Evolutionary conservation across 169 alveolate genomes (phyloP), one percentile per base, ranked within the genome.

Genomic region (Plasmodium inui): DNA sequence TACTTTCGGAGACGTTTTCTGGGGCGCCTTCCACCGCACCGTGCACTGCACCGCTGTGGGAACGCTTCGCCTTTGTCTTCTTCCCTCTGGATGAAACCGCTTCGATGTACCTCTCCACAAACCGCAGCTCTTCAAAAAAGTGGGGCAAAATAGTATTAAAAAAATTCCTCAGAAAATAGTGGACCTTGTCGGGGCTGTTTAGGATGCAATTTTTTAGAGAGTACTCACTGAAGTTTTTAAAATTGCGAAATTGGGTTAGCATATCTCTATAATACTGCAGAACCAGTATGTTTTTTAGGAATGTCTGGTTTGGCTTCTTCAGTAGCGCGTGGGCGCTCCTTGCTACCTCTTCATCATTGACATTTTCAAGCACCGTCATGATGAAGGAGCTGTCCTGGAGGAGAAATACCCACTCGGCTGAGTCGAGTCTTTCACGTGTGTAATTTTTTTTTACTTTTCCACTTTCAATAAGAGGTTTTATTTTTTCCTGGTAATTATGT

Each of bases 231-330:
- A 81, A 91, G 61, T 81, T 91, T 37, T 46, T 80, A 91, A 91
- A 91, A 81, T 82, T 72, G 70, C 92, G 9, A 81, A 19, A 91
- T 14, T n/a, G 22, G 34, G 67, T 78, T 91, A 91, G 76, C 84
- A 50, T 91, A 57, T 91, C 82, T 91, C 95, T 67, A 82, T 91
- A 91, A 37, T 91, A 91, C 39, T 91, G 95, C 22, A 91, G 32
- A 28, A 82, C n/a, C 30, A 91, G 76, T 41, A 91, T 91, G 61
- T 91, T 91, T 17, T 91, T 80, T 67, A 81, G 74, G 83, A 91
- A 91, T 1, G 19, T 19, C 70, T 70, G 57, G 57, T 91, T 91
- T 12, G 91, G 84, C 19, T 91, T 71, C 57, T 53, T 81, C 30
- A 82, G 50, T 39, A 91, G 41, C 6, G 17, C 67, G n/a, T 81